Evolutionary conservation across 2,329 filamentous ascomycete genomes (phyloP), one percentile per base, ranked within the genome.

Genomic region (Ascochyta rabiei): DNA sequence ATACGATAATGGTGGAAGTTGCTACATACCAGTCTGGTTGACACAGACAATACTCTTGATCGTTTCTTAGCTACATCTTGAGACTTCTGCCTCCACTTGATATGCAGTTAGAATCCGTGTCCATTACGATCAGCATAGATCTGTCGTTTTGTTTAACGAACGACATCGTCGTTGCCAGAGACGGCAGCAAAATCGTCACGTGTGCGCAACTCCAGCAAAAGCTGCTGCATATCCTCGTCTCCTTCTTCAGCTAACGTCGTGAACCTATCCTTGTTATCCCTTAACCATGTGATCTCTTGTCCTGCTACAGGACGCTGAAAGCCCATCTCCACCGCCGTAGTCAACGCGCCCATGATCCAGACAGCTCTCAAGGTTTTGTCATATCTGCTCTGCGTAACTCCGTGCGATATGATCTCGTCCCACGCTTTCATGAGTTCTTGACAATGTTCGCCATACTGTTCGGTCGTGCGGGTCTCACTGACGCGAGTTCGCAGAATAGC

Each of bases 271-370:
- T 30, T 43, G 7, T 53, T 47, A 15, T 9, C 38, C 10, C 16
- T 31, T 12, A 53, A 24, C 49, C 49, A 47, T 23, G 30, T 16
- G 7, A 53, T 53, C 18, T 53, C 43, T 34, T 42, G 12, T 8
- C 43, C 37, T 18, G 43, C 43, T 21, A 37, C 30, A 30, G 49
- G 43, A n/a, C 43, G 37, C 16, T 53, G 42, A 26, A 47, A 41
- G 13, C 43, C 43, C 49, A 53, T 42, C 10, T 53, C 49, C 5
- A 53, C 49, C 13, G 49, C 43, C 8, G 43, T 53, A 16, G 49
- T 43, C 38, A 48, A 48, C 3, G 50, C 43, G 12, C 50, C 43
- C 50, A 47, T 47, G 8, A 48, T 38, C 30, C 43, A 53, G 2
- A 47, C 43, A 15, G 43, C 42, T 15, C 50, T 18, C 16, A 53